These are phyloP conservation scores for Penstemon davidsonii DNA, from an alignment of 257 asterid genomes.

Conservation along the genomic window DNA sequence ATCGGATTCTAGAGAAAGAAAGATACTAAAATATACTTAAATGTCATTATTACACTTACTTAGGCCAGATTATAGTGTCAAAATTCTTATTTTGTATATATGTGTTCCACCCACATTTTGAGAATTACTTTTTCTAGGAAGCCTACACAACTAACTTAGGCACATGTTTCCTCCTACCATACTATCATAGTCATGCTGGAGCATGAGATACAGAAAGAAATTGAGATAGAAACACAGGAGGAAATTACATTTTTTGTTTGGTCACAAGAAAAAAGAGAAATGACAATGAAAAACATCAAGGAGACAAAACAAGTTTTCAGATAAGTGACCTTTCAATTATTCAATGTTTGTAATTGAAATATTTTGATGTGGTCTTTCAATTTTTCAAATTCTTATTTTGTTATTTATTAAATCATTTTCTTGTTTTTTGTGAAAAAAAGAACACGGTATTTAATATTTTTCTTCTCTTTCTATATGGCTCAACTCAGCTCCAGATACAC, in stretches of 20 bases:
- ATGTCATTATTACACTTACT: no score
- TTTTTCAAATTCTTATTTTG: neutral
- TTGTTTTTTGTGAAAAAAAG: neutral
- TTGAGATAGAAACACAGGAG: neutral
- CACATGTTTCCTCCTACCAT: conserved; percentile 1
- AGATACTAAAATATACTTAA: no score
- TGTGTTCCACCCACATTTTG: no score
- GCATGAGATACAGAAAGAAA: neutral
- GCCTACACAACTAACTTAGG: neutral
- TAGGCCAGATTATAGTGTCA: no score
- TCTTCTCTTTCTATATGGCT: neutral
- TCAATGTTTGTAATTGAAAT: neutral
- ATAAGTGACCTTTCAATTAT: neutral
- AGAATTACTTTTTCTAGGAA: no score
- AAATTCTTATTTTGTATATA: no score
- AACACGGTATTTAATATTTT: neutral
- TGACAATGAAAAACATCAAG: neutral
- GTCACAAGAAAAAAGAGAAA: neutral
- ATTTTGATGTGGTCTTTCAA: neutral
- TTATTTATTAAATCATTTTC: neutral
- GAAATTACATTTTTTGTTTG: neutral
- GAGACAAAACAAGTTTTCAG: neutral
- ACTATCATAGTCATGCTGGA: neutral
- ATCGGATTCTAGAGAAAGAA: no score
- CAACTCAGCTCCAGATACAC: neutral